Percentiles rank a stretch among this genome's conserved stretches.
Conservation (phyloP, 805 yeast species). For the Torulaspora indica region DNA sequence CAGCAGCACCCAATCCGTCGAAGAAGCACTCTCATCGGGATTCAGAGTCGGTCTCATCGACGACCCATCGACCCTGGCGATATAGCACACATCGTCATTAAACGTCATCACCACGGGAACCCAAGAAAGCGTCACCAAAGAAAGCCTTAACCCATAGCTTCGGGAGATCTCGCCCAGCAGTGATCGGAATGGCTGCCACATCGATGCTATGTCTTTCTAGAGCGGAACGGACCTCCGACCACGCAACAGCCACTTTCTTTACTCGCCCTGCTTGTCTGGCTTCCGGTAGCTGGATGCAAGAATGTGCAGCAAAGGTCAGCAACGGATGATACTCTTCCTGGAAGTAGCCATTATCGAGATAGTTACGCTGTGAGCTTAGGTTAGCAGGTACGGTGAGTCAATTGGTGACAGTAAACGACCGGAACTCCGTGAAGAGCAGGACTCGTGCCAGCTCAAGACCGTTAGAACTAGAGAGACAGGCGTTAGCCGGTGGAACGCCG, state of each 20-base stretch:
- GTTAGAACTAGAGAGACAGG: too few species aligned
- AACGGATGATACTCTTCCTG: not conserved
- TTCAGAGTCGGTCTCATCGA: conserved; percentile 91
- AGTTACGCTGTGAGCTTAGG: not conserved
- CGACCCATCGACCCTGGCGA: conserved; percentile 69
- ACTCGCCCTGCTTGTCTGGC: not conserved
- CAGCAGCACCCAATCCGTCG: conserved; percentile 59
- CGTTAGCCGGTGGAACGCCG: too few species aligned
- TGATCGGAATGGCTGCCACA: not conserved
- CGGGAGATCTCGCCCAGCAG: not conserved
- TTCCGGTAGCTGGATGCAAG: not conserved
- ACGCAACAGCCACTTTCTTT: not conserved
- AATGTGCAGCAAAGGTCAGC: not conserved
- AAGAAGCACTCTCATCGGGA: conserved; percentile 48
- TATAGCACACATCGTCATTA: conserved; percentile 65
- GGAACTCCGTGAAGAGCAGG: too few species aligned
- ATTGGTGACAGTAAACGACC: too few species aligned
- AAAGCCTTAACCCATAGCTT: conserved; percentile 7
- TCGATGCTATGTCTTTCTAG: not conserved
- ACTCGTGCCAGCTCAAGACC: too few species aligned
- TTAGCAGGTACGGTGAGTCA: not conserved
- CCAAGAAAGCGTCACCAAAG: conserved; percentile 55
- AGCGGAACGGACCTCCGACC: not conserved
- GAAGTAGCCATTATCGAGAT: not conserved
- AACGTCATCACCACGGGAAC: conserved; percentile 70